Percentiles rank a stretch among this genome's conserved stretches.
These are phyloP conservation scores for Arthrobotrys iridis DNA, from an alignment of 2,329 filamentous ascomycete species.

Conservation along the genomic window DNA sequence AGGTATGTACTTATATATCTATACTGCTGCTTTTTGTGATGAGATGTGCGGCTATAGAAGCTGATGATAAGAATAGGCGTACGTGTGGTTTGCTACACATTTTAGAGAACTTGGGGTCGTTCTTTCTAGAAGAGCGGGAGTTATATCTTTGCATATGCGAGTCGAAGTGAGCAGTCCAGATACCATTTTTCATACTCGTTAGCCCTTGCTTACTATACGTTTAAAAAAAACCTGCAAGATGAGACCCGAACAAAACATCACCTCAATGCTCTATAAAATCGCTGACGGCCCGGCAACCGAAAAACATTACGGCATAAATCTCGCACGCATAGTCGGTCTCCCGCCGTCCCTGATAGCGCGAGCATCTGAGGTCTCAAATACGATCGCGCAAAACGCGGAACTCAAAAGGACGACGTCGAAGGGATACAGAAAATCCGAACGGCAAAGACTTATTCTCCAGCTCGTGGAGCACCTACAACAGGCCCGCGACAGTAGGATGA, in stretches of 20 bases:
- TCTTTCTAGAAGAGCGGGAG: conserved; percentile 77
- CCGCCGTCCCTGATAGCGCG: conserved; percentile 55
- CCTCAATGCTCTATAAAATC: conserved; percentile 90
- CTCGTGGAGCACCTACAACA: conserved; percentile 58
- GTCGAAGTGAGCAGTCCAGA: conserved; percentile 69
- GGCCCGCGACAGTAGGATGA: conserved; percentile 57
- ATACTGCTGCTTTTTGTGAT: background rate
- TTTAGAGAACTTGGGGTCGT: conserved; percentile 84
- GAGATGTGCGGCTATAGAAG: conserved; percentile 34
- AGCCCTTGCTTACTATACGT: background rate
- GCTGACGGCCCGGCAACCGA: conserved; percentile 75
- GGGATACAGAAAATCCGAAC: conserved; percentile 53
- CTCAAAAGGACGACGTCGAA: conserved; percentile 38
- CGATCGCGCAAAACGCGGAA: conserved; percentile 28
- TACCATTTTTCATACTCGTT: too few relatives aligned
- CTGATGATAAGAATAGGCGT: conserved; percentile 64
- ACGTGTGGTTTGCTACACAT: conserved; percentile 94
- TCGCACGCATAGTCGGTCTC: conserved; percentile 56
- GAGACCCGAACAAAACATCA: conserved; percentile 66
- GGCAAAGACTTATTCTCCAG: conserved; percentile 56
- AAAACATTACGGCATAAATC: conserved; percentile 74
- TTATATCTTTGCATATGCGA: conserved; percentile 82
- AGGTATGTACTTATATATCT: background rate
- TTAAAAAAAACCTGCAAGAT: conserved; percentile 52
- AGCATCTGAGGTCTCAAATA: conserved; percentile 55